Evolutionary conservation across 805 yeast genomes (phyloP), one percentile per base, ranked within the genome.

Genomic region (Cyberlindnera mrakii): DNA sequence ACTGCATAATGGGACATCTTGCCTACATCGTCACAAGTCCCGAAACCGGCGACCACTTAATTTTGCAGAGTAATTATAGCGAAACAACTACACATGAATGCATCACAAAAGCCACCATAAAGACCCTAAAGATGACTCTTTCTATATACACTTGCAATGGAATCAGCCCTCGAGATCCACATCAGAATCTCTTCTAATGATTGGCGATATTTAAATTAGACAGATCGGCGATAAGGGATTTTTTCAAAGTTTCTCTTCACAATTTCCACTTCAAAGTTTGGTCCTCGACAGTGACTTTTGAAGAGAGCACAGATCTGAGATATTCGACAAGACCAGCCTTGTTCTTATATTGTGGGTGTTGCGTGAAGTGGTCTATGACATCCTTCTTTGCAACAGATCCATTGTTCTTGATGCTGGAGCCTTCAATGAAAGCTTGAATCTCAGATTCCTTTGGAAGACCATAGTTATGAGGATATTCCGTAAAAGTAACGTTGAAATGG

Each of bases 401-500:
- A 9, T 40, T 36, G 3, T 35, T 18, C 5, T 35, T 65, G 19
- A 78, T 79, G 59, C 79, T 86, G 44, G 73, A 72, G 16, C 95
- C 95, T 27, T 78, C 77, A 43, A 90, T 77, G 62, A 75, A 86
- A 40, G 69, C 67, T 54, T 74, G 75, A 44, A 91, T 71, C 46
- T 79, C 84, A 31, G 60, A 49, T 63, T 85, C 87, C 11, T 77
- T 69, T 40, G 98, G 98, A 51, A 93, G 71, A 27, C 95, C 96
- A 73, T 78, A 83, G 55, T 76, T 66, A 66, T 55, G 52, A 18
- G 72, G 71, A 55, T 77, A 74, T 48, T 71, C 64, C 30, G 56
- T 59, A 64, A 69, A 75, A 16, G 72, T 66, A 33, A 63, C 58
- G 35, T 58, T 58, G 27, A 63, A 50, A 35, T 52, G 47, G 20